phyloP scores from a whole-genome alignment of 208 protist genomes.

The Polymyxa betae region DNA sequence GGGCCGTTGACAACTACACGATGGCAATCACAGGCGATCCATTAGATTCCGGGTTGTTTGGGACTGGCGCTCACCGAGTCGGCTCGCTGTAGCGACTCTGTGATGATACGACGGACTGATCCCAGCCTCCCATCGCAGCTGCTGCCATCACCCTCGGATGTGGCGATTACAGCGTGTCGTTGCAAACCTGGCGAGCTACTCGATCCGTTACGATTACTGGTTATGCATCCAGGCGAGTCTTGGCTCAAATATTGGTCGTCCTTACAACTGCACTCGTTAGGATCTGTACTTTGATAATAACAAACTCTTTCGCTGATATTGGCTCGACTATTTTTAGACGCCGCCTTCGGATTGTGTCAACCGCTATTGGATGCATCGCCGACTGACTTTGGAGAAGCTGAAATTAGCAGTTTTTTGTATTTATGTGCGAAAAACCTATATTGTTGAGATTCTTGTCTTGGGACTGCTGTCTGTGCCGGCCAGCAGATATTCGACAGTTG shows the following conservation, averaged over 20 bases:
- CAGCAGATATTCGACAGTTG: too few species aligned
- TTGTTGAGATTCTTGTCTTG: too few species aligned
- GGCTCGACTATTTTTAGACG: neutral
- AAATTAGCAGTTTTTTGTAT: neutral
- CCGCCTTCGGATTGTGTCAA: neutral
- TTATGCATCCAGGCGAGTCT: neutral
- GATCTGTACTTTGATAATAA: neutral
- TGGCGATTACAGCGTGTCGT: neutral
- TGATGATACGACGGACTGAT: neutral
- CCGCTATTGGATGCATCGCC: neutral
- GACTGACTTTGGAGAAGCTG: neutral
- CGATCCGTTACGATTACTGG: neutral
- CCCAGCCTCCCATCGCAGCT: neutral
- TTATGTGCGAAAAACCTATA: too few species aligned
- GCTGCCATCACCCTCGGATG: neutral
- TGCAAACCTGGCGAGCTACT: neutral
- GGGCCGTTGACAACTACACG: constrained; percentile 35
- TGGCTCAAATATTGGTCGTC: neutral
- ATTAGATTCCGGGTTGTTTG: neutral
- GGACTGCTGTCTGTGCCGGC: too few species aligned
- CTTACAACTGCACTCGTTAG: constrained; percentile 2
- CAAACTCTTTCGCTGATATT: neutral
- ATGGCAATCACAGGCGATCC: constrained; percentile 4
- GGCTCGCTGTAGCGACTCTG: neutral
- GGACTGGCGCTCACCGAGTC: neutral